Evolutionary conservation across 2,329 filamentous ascomycete species (phyloP).

Genomic region (Magnaporthiopsis rhizophila): DNA sequence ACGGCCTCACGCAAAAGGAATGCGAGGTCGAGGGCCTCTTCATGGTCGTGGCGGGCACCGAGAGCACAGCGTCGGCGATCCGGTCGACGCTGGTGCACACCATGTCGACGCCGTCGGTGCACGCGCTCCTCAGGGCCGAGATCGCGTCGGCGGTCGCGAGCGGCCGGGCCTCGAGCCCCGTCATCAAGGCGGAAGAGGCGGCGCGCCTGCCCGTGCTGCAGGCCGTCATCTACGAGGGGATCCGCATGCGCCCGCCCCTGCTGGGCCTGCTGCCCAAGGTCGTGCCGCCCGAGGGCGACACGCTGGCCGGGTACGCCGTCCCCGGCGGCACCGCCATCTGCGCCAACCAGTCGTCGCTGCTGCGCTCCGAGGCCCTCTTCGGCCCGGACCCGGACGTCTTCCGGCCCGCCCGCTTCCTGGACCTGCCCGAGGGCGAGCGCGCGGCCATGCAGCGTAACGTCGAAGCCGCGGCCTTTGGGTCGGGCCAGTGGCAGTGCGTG

Average conservation of each 20-base stretch:
- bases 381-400: not conserved
- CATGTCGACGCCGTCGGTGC: slow-evolving; percentile 35
- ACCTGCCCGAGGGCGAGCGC: slow-evolving; percentile 1
- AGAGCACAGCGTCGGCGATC: slow-evolving; percentile 43
- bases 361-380: slow-evolving; percentile 6
- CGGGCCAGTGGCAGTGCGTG: slow-evolving; percentile 24
- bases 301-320: slow-evolving; percentile 20
- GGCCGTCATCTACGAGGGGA: slow-evolving; percentile 16
- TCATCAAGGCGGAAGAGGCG: slow-evolving; percentile 20
- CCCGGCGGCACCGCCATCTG: slow-evolving; percentile 19
- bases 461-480: slow-evolving; percentile 23
- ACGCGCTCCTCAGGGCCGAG: slow-evolving; percentile 34
- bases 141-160: slow-evolving; percentile 29
- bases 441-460: slow-evolving; percentile 25
- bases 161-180: slow-evolving; percentile 18
- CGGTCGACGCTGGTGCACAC: slow-evolving; percentile 40
- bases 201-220: slow-evolving; percentile 13
- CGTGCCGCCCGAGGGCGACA: slow-evolving; percentile 20
- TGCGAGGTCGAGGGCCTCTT: slow-evolving; percentile 22
- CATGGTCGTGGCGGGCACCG: slow-evolving; percentile 27
- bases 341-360: slow-evolving; percentile 12
- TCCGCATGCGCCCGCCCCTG: slow-evolving; percentile 16
- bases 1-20: slow-evolving; percentile 20
- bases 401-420: not conserved
- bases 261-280: slow-evolving; percentile 9